Conservation (phyloP, 2,329 filamentous ascomycete genomes). For the Alternaria incomplexa region DNA sequence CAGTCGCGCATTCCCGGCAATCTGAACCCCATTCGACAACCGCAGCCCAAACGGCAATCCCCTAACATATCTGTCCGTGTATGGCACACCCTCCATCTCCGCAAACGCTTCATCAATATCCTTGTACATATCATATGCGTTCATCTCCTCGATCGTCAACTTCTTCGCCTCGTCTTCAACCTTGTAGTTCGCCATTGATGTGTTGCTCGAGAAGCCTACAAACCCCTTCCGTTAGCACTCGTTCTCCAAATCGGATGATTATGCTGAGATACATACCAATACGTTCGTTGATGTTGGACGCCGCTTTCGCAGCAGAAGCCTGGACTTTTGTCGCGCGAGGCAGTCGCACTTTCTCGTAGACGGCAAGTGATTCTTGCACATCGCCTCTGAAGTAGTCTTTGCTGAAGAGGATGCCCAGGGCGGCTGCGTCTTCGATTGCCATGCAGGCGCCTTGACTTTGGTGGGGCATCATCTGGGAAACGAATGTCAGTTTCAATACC, state of each 20-base stretch:
- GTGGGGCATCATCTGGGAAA: slow-evolving; percentile 72
- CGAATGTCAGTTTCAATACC: no score
- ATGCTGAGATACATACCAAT: slow-evolving; percentile 47
- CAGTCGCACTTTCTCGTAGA: slow-evolving; percentile 47
- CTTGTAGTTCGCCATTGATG: slow-evolving; percentile 62
- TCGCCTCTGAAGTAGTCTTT: slow-evolving; percentile 51
- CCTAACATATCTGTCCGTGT: slow-evolving; percentile 6
- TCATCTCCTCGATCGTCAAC: slow-evolving; percentile 74
- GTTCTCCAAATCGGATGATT: not conserved
- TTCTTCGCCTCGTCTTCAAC: slow-evolving; percentile 67
- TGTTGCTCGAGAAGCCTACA: slow-evolving; percentile 65
- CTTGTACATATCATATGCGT: slow-evolving; percentile 45
- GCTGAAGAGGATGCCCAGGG: slow-evolving; percentile 67
- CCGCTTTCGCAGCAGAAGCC: slow-evolving; percentile 44
- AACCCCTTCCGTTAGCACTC: not conserved
- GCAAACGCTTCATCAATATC: slow-evolving; percentile 23
- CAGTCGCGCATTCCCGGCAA: not conserved
- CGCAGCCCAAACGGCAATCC: slow-evolving; percentile 16
- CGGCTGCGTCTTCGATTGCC: slow-evolving; percentile 71
- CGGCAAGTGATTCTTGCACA: slow-evolving; percentile 37
- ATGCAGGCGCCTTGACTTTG: slow-evolving; percentile 73
- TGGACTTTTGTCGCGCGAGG: slow-evolving; percentile 49
- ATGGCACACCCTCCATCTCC: slow-evolving; percentile 14
- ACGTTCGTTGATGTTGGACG: slow-evolving; percentile 49
- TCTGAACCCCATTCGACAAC: slow-evolving; percentile 12